Evolutionary conservation across 495 filamentous ascomycete species (phyloP), one percentile per base, ranked within the genome.

Genomic region (Xylaria venustula): DNA sequence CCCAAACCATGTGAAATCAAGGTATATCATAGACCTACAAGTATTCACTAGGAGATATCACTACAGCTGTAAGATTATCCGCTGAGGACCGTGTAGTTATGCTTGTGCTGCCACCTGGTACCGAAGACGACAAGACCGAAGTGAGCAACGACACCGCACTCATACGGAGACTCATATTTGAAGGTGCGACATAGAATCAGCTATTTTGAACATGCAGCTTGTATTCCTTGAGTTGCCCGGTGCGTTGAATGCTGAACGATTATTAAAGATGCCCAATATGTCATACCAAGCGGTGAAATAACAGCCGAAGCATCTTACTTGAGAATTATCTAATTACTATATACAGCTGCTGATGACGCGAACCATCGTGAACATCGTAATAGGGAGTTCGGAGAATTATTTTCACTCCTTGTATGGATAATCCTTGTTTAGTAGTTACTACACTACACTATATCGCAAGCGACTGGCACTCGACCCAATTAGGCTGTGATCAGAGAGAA

Each of bases 1-100:
- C 32, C 47, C 2, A 15, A n/a, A 44, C 20, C 48, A 60, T n/a
- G 34, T 63, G 23, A 36, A 12, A 30, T 37, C 45, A 60, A 28
- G 17, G 49, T 37, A 20, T 17, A 11, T 22, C 20, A 49, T 30
- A 6, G 34, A 54, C 36, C 52, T 64, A 67, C 69, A 64, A 72
- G 41, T 73, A 72, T 64, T 67, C 50, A 55, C 65, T 67, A 1
- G 65, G 61, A 37, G 61, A 2, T 8, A 67, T 62, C 23, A 54
- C 61, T 32, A 67, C 5, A n/a, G 65, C 65, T 45, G 58, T 19
- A 0, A 2, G 54, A 3, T 7, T 40, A 25, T 45, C 11, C 14
- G 26, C 44, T 2, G 30, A 36, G 14, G 53, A 30, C 20, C 40
- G 8, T 45, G 14, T 41, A 11, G 7, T 28, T 40, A 17, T 37